Base-by-base conservation (phyloP, 306 rosid genomes). In the Prosopis cineraria region DNA sequence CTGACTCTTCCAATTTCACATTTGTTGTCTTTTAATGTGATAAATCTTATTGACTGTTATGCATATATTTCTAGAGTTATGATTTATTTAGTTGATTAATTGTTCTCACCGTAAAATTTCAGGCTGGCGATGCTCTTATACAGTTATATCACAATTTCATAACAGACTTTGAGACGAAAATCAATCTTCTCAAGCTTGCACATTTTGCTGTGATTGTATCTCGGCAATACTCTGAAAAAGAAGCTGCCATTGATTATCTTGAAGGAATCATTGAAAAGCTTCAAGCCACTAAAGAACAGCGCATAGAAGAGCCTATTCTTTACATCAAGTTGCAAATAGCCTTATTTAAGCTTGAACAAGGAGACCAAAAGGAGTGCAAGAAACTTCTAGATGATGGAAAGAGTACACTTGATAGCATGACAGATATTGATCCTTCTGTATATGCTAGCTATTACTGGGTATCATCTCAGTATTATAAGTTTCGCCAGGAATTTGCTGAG, bases 81-180 rank as follows among this genome's bases (percentile, higher is more conserved):
- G 20, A 29, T 52, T 53, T 27, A 43, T 41, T 62, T 47, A 48
- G 58, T 65, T 83, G 64, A 78, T 53, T 10, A 30, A 25, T 80
- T 55, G 22, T 43, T 62, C 69, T 80, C 60, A 1, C 63, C 58
- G 0, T 39, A 19, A 70, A 75, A 73, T 87, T 77, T 84, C 93
- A 96, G 99, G 97, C 99, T 65, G 99, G 99, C 2, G 99, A 96
- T 85, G 99, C 98, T 70, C 83, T 96, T 53, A 96, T 96, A 66
- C 99, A 93, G 82, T 77, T 96, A 52, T 96, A 96, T 80, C 89
- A 96, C 84, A 96, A 96, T 81, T 96, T 96, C 93, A 93, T 96
- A 88, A 93, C 99, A 0, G 98, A 96, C 85, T 96, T 96, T 39
- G 99, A 96, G 90, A 96, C 99, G 19, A 96, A 96, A 80, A 93